Evolutionary conservation across 202 grass and related monocot genomes (phyloP), one percentile per base, ranked within the genome.

Genomic region (Setaria viridis): DNA sequence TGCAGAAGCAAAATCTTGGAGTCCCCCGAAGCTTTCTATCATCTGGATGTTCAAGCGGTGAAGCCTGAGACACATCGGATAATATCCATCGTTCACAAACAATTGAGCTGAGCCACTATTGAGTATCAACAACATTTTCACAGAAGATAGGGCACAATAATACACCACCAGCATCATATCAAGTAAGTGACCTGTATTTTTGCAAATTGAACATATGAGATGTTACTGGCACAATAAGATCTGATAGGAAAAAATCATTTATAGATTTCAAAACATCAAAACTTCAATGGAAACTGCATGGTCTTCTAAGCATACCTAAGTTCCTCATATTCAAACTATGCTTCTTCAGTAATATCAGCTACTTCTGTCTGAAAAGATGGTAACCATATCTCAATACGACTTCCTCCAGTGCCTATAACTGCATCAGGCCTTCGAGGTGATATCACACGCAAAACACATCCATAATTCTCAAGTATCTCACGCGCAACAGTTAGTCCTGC

Each of bases 351-450:
- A 54, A 50, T 86, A 56, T 72, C 55, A 11, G 41, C 15, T 51
- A 72, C n/a, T 62, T 76, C 56, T n/a, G 81, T 69, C 70, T 77
- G 88, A 64, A 87, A 84, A 74, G 84, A 83, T 63, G 93, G 93
- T 55, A 95, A 89, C 93, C 93, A 95, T 57, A 95, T 67, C 80
- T 95, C 93, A 54, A 95, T 87, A 35, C 88, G 80, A 45, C 78
- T 95, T 8, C 91, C 93, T 39, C 93, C 91, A 12, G 34, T 85
- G 9, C 88, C 89, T 51, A 89, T 73, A 84, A 87, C 62, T 70
- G 88, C 78, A 77, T 95, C 67, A 56, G 77, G 47, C 43, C 62
- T 87, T 12, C 86, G 84, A 6, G 93, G 93, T 0, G 93, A 95
- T 75, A 93, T 85, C 84, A 93, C 93, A 80, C 91, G 88, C 20